Evolutionary conservation across 768 basidiomycete genomes (phyloP).

Genomic region (Lyophyllum atratum): DNA sequence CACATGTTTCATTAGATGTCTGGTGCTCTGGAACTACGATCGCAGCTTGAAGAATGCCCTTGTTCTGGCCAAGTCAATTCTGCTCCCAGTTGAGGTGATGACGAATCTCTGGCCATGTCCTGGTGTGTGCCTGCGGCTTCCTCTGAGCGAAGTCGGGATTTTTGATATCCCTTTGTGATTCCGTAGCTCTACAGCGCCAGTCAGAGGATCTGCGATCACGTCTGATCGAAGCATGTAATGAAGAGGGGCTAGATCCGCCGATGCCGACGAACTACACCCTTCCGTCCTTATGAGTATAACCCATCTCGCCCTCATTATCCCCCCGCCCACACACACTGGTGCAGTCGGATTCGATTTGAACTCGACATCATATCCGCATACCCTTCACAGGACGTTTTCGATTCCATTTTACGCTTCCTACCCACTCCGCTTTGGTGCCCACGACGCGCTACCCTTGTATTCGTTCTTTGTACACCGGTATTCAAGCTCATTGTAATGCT

Average conservation of each 20-base stretch:
- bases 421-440: background rate
- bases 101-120: slow-evolving; percentile 69
- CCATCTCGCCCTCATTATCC: background rate
- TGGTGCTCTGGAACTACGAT: slow-evolving; percentile 69
- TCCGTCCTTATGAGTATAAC: slow-evolving; percentile 25
- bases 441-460: background rate
- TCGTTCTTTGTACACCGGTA: background rate
- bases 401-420: background rate
- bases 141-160: background rate
- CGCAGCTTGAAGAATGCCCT: slow-evolving; percentile 56
- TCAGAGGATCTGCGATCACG: slow-evolving; percentile 51
- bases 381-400: background rate
- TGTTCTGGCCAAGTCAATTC: slow-evolving; percentile 65
- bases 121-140: slow-evolving; percentile 27
- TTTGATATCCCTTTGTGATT: background rate
- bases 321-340: too few species aligned
- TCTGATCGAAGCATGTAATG: slow-evolving; percentile 48
- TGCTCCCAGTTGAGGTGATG: slow-evolving; percentile 64
- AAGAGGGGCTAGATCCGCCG: slow-evolving; percentile 42
- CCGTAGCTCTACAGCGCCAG: slow-evolving; percentile 47
- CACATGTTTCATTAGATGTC: slow-evolving; percentile 42
- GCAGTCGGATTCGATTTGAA: background rate
- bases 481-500: background rate
- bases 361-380: background rate
- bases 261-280: slow-evolving; percentile 39